phyloP scores from a whole-genome alignment of 1,139 yeast species.

The Debaryomyces fabryi region DNA sequence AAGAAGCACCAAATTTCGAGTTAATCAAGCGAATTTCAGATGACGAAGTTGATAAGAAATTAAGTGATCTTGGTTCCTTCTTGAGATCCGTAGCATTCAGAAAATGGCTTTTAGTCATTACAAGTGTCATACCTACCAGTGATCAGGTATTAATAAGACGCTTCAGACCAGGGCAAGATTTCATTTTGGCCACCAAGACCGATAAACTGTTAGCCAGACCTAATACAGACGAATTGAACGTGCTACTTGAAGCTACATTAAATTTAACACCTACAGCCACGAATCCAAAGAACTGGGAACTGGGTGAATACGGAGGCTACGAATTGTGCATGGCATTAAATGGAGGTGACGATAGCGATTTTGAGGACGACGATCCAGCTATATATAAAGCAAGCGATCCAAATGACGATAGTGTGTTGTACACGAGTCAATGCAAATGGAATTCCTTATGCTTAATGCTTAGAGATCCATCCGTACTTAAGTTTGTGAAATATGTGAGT shows the following conservation, averaged over 20 bases:
- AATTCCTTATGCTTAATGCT: conserved; percentile 76
- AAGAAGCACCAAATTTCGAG: conserved; percentile 57
- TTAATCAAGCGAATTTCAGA: conserved; percentile 20
- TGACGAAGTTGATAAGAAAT: conserved; percentile 26
- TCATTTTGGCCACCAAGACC: conserved; percentile 83
- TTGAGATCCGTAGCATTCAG: conserved; percentile 64
- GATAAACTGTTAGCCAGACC: conserved; percentile 48
- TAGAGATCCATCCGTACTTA: conserved; percentile 81
- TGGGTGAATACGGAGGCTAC: conserved; percentile 92
- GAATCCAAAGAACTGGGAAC: conserved; percentile 67
- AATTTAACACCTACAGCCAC: conserved; percentile 72
- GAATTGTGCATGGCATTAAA: conserved; percentile 81
- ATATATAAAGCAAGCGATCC: conserved; percentile 58
- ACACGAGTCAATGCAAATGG: conserved; percentile 83
- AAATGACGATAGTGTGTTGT: conserved; percentile 74
- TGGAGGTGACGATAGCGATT: conserved; percentile 43
- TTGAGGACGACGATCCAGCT: conserved; percentile 58
- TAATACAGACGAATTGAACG: conserved; percentile 47
- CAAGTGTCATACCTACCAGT: conserved; percentile 64
- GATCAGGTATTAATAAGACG: conserved; percentile 77
- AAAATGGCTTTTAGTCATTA: conserved; percentile 68
- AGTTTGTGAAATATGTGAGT: conserved; percentile 91
- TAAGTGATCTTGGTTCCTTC: conserved; percentile 60
- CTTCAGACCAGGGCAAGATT: conserved; percentile 94
- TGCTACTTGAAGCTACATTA: conserved; percentile 67